These are phyloP conservation scores for Pestalotiopsis sp. DNA, from an alignment of 2,329 filamentous ascomycete genomes.

Conservation along the genomic window DNA sequence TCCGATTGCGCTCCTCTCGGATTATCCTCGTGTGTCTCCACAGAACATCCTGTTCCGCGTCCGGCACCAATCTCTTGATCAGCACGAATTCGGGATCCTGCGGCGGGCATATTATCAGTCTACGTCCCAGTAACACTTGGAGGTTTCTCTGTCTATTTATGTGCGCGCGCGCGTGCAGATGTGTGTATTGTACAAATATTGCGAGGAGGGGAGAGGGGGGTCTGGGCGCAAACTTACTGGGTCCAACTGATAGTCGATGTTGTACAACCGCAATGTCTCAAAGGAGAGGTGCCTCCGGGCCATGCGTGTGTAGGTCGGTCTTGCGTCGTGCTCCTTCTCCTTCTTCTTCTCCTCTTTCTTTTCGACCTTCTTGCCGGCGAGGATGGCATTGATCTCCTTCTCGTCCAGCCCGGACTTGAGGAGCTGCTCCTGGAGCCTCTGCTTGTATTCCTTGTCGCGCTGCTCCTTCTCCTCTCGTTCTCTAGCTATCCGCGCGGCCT, in stretches of 20 bases:
- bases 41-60: slow-evolving; percentile 71
- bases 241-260: slow-evolving; percentile 62
- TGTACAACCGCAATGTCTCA: slow-evolving; percentile 59
- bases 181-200: too few species aligned
- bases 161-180: too few species aligned
- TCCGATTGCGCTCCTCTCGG: slow-evolving; percentile 55
- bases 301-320: slow-evolving; percentile 67
- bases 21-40: slow-evolving; percentile 72
- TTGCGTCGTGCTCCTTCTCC: slow-evolving; percentile 29
- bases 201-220: too few species aligned
- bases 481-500: slow-evolving; percentile 48
- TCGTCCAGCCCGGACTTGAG: slow-evolving; percentile 61
- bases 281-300: slow-evolving; percentile 62
- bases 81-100: slow-evolving; percentile 71
- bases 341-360: slow-evolving; percentile 50
- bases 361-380: slow-evolving; percentile 45
- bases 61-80: slow-evolving; percentile 73
- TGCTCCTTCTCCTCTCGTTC: slow-evolving; percentile 51
- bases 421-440: slow-evolving; percentile 59
- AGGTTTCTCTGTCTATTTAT: too few species aligned
- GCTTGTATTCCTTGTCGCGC: slow-evolving; percentile 56
- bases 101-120: slow-evolving; percentile 19
- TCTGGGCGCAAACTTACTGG: slow-evolving; percentile 41
- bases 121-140: neutral
- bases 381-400: slow-evolving; percentile 59